These are phyloP conservation scores for Neocallimastix lanati DNA, from an alignment of 192 early-diverging fungal species.

Conservation along the genomic window DNA sequence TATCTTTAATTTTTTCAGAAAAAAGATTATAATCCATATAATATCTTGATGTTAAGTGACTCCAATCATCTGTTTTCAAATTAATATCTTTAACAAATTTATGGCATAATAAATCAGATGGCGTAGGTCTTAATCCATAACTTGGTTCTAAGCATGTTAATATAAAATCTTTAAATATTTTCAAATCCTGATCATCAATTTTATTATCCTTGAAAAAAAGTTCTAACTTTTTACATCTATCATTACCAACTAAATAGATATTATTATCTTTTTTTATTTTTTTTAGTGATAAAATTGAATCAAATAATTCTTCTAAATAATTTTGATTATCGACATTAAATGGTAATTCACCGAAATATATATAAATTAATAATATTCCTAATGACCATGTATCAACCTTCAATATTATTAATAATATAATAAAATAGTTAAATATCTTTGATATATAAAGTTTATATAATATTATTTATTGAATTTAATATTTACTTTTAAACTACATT, in stretches of 20 bases:
- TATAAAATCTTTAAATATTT: neutral
- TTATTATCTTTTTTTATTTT: neutral
- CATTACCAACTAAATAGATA: neutral
- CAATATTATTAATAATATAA: neutral
- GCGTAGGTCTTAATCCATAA: neutral
- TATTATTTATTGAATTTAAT: neutral
- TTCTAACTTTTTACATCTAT: neutral
- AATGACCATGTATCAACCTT: neutral
- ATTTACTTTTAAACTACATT: neutral
- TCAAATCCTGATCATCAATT: neutral
- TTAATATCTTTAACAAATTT: neutral
- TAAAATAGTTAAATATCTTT: too few relatives aligned
- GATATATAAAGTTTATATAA: too few relatives aligned
- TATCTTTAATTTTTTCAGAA: neutral
- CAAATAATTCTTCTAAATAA: neutral
- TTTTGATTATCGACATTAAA: neutral
- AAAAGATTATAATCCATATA: neutral
- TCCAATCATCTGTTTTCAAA: neutral
- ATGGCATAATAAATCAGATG: neutral
- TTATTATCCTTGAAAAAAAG: neutral
- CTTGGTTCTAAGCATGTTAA: neutral
- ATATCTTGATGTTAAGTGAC: neutral
- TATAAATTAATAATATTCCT: neutral
- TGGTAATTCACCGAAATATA: neutral
- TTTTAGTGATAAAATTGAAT: neutral